phyloP scores from a whole-genome alignment of 345 rosid species.

The Eucalyptus paniculata region DNA sequence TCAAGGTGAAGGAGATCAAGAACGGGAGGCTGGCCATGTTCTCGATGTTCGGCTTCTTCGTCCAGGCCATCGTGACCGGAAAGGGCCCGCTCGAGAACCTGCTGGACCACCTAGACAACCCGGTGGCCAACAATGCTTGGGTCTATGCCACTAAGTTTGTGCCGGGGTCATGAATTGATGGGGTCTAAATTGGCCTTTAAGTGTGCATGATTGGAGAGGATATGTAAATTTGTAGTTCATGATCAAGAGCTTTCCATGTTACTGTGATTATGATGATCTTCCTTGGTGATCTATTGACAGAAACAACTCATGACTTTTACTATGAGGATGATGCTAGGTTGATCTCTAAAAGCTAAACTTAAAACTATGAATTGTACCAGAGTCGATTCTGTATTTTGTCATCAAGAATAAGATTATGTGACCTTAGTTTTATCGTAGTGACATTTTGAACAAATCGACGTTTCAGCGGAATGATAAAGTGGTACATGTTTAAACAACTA shows the following conservation, averaged over 20 bases:
- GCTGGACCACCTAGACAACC: conserved; percentile 83
- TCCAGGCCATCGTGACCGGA: conserved; percentile 91
- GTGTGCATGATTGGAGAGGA: background rate
- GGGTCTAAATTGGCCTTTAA: background rate
- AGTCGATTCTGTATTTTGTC: background rate
- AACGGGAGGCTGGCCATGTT: conserved; percentile 94
- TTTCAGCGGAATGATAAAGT: background rate
- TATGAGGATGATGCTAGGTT: background rate
- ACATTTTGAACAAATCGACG: background rate
- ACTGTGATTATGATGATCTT: background rate
- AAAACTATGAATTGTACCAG: background rate
- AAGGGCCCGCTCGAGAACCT: conserved; percentile 95
- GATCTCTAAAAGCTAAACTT: background rate
- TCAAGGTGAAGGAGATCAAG: conserved; percentile 96
- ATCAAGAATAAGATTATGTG: background rate
- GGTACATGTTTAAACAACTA: background rate
- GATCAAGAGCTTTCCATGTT: background rate
- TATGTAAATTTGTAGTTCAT: background rate
- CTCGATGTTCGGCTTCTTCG: conserved; percentile 98
- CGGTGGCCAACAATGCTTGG: conserved; percentile 98
- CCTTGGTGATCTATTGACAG: background rate
- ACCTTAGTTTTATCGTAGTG: background rate
- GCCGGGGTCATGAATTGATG: conserved; percentile 53
- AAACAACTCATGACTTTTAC: background rate
- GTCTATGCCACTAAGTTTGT: conserved; percentile 89